These are phyloP conservation scores for Angomonas deanei DNA, from an alignment of 208 protist genomes.

Conservation along the genomic window DNA sequence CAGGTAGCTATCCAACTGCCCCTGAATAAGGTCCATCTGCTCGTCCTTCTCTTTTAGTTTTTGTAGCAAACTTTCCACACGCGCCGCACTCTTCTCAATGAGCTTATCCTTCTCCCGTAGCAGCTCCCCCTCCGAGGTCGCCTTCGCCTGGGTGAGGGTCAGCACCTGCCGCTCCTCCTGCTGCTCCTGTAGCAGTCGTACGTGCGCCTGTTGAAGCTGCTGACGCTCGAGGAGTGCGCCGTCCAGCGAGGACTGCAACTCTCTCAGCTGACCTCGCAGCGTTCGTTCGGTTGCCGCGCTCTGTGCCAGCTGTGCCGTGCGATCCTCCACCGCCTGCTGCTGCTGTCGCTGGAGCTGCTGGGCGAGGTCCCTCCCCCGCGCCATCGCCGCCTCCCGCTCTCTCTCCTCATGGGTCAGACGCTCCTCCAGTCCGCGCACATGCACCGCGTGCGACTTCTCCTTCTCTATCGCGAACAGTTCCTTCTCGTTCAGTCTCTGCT, in stretches of 20 bases:
- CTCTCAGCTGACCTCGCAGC: no score
- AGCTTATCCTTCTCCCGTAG: not conserved
- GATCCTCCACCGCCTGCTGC: conserved; percentile 14
- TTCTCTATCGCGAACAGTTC: conserved; percentile 15
- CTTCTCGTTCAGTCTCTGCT: conserved; percentile 7
- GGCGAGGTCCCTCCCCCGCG: conserved; percentile 28
- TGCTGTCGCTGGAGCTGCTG: conserved; percentile 38
- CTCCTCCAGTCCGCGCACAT: conserved; percentile 11
- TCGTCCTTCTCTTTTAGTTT: conserved; percentile 1
- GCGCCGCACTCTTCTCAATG: not conserved
- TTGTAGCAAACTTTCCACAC: not conserved
- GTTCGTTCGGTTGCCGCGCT: not conserved
- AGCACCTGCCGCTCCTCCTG: not conserved
- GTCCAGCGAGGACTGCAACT: no score
- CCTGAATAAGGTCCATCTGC: not conserved
- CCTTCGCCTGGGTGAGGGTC: no score
- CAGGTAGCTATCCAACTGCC: not conserved
- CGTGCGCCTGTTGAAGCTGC: no score
- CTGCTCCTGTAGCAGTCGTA: not conserved
- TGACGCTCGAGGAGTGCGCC: no score
- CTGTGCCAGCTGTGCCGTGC: not conserved
- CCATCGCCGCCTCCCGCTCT: conserved; percentile 14
- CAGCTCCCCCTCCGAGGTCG: not conserved
- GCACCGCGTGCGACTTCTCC: conserved; percentile 13
- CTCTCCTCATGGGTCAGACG: conserved; percentile 16